phyloP scores from a whole-genome alignment of 2,329 filamentous ascomycete genomes.

The Pseudogymnoascus sp. region DNA sequence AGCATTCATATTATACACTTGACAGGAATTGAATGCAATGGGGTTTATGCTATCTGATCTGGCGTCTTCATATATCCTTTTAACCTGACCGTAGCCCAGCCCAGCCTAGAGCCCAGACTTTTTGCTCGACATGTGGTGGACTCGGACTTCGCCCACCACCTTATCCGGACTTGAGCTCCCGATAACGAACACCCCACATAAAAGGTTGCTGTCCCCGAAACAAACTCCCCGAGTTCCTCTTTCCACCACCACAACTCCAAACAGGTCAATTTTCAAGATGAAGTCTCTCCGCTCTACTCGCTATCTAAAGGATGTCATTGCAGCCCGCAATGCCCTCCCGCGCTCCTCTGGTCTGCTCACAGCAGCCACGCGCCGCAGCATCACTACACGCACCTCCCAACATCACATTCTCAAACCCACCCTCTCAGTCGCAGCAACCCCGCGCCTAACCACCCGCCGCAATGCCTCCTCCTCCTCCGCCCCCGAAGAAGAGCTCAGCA shows the following conservation, averaged over 20 bases:
- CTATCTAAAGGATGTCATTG: background rate
- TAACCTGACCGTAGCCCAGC: background rate
- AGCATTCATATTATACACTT: slow-evolving; percentile 4
- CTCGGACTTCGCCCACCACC: slow-evolving; percentile 6
- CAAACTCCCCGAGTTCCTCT: background rate
- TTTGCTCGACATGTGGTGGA: background rate
- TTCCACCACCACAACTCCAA: background rate
- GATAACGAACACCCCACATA: slow-evolving; percentile 9
- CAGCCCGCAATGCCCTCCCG: background rate
- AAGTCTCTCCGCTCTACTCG: slow-evolving; percentile 9
- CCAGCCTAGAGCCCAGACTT: background rate
- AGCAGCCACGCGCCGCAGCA: slow-evolving; percentile 8
- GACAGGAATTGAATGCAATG: background rate
- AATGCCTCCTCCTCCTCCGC: slow-evolving; percentile 18
- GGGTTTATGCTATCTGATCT: background rate
- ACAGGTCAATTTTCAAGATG: slow-evolving; percentile 3
- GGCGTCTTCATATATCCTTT: background rate
- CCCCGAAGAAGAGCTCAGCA: slow-evolving; percentile 36
- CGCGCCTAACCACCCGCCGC: slow-evolving; percentile 17
- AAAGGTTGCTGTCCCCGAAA: background rate
- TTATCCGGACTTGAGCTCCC: slow-evolving; percentile 10
- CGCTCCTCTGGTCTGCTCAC: background rate
- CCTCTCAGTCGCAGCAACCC: slow-evolving; percentile 4
- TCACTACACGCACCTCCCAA: slow-evolving; percentile 12
- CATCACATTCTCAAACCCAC: slow-evolving; percentile 6